phyloP scores from a whole-genome alignment of 2,329 filamentous ascomycete species.

The Exophiala alcalophila region DNA sequence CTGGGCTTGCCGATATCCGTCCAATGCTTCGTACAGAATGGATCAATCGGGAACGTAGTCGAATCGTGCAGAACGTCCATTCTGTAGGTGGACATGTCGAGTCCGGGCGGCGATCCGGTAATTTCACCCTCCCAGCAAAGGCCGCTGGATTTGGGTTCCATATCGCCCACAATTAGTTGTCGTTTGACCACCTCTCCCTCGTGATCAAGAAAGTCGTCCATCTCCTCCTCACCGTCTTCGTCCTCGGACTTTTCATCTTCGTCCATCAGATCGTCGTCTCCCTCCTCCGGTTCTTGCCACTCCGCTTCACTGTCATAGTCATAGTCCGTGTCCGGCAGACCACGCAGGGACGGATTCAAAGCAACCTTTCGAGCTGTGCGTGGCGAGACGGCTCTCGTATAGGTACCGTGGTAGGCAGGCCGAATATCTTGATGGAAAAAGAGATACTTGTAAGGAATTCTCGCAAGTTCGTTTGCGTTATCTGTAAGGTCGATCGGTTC shows the following conservation, averaged over 20 bases:
- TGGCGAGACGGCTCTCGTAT: slow-evolving; percentile 48
- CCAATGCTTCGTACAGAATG: slow-evolving; percentile 84
- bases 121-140: slow-evolving; percentile 72
- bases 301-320: slow-evolving; percentile 64
- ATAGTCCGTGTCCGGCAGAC: slow-evolving; percentile 57
- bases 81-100: slow-evolving; percentile 58
- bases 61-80: slow-evolving; percentile 56
- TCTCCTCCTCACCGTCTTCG: slow-evolving; percentile 71
- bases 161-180: slow-evolving; percentile 60
- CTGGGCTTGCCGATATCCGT: slow-evolving; percentile 25
- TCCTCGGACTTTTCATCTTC: slow-evolving; percentile 61
- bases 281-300: slow-evolving; percentile 70
- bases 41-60: slow-evolving; percentile 63
- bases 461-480: slow-evolving; percentile 8
- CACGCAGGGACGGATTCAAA: slow-evolving; percentile 53
- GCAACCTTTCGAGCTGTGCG: slow-evolving; percentile 46
- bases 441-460: slow-evolving; percentile 55
- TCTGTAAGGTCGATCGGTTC: slow-evolving; percentile 37
- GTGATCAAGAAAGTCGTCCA: slow-evolving; percentile 87
- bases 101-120: slow-evolving; percentile 44
- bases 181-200: slow-evolving; percentile 68
- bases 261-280: slow-evolving; percentile 65
- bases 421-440: slow-evolving; percentile 62
- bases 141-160: slow-evolving; percentile 75
- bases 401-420: slow-evolving; percentile 63